Evolutionary conservation across 495 filamentous ascomycete species (phyloP), one percentile per base, ranked within the genome.

Genomic region (Neurospora sp.): DNA sequence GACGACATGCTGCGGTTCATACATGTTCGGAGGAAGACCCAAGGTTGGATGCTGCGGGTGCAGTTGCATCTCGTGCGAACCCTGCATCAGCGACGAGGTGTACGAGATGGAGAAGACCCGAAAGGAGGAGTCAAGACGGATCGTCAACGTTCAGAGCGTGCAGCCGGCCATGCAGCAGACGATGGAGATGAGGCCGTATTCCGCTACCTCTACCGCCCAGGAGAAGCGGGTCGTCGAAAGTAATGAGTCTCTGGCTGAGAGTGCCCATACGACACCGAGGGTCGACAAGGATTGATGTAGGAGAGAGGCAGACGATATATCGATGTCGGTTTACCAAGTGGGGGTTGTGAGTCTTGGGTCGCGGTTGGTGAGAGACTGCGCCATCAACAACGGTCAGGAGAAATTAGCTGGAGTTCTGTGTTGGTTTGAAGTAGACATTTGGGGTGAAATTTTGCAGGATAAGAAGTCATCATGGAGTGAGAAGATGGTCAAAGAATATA

Each of bases 51-150:
- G 40, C 27, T 61, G 46, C 18, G 46, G 53, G 11, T 31, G 37
- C n/a, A 69, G 71, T 20, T 72, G 71, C 35, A 27, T 20, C 22
- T 20, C 59, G 22, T 73, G 71, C 40, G 20, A 35, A 16, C 71
- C 71, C 6, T 69, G 59, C 20, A 69, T 73, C 61, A 73, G 71
- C 61, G 61, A 73, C 27, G 71, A 73, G 61, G 71, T 53, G 14
- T 44, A 69, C 18, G 37, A 42, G 53, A 31, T 66, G 53, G 53
- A 66, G 61, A 73, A 35, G 40, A 42, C 31, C 16, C 22, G 71
- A 4, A 73, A 69, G 10, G 71, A 18, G 38, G 71, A 41, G 38
- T 69, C 10, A 27, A 69, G 42, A 46, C 37, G 71, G 16, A 69
- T n/a, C 14, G 40, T 42, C 22, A 12, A 18, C 22, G 53, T 66